These are phyloP conservation scores for Helicocarpus griseus DNA, from an alignment of 2,329 filamentous ascomycete genomes.

Conservation along the genomic window DNA sequence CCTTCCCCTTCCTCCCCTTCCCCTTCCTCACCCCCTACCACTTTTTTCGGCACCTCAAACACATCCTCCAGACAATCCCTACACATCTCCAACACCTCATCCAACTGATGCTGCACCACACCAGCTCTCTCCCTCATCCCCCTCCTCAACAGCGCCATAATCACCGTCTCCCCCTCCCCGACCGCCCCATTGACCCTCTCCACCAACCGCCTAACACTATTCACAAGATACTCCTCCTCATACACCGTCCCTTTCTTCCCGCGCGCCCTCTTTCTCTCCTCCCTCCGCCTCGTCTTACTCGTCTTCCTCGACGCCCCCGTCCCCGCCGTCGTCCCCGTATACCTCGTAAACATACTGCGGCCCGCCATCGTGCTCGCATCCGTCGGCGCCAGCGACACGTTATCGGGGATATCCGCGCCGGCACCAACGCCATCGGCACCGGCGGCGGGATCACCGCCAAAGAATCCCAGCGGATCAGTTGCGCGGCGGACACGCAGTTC, in stretches of 20 bases:
- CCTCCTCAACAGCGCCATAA: conserved; percentile 67
- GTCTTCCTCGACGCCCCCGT: conserved; percentile 62
- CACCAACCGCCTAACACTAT: conserved; percentile 71
- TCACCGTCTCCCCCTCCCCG: conserved; percentile 62
- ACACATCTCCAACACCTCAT: conserved; percentile 65
- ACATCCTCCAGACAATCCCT: conserved; percentile 59
- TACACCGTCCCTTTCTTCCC: conserved; percentile 97
- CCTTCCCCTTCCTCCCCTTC: conserved; percentile 16
- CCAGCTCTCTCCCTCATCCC: conserved; percentile 81
- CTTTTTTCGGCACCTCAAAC: conserved; percentile 39
- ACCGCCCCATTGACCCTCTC: conserved; percentile 67
- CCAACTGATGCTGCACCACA: conserved; percentile 64
- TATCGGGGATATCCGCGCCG: conserved; percentile 71
- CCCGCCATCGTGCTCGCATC: conserved; percentile 65
- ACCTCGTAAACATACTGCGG: conserved; percentile 84
- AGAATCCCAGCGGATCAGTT: conserved; percentile 80
- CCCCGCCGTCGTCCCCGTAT: conserved; percentile 61
- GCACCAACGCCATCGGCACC: conserved; percentile 43
- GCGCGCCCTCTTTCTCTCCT: conserved; percentile 88
- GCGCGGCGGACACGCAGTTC: conserved; percentile 74
- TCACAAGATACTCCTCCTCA: conserved; percentile 93
- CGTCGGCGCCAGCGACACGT: conserved; percentile 83
- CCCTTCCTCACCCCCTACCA: conserved; percentile 18
- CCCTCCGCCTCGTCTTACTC: conserved; percentile 74
- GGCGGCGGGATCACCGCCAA: conserved; percentile 61